Percentiles rank a stretch among this genome's conserved stretches.
These are phyloP conservation scores for Trichoderma koningii DNA, from an alignment of 2,329 filamentous ascomycete genomes.

Conservation along the genomic window DNA sequence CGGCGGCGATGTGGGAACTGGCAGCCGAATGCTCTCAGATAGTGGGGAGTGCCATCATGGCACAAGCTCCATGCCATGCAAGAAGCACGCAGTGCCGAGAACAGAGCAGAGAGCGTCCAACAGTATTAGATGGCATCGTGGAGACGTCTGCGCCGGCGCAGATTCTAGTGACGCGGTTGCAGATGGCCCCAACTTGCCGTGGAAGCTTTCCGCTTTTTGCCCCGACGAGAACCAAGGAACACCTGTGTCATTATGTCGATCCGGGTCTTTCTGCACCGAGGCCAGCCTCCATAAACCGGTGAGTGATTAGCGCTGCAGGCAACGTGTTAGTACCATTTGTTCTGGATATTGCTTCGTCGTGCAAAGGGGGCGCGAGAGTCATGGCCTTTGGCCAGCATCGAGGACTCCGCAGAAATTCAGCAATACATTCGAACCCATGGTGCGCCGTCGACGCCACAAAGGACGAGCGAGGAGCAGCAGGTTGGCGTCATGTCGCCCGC, in stretches of 20 bases:
- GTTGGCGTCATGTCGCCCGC: neutral
- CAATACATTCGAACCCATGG: neutral
- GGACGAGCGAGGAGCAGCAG: neutral
- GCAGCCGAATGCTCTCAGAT: slow-evolving; percentile 17
- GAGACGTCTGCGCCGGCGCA: neutral
- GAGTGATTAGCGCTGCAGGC: neutral
- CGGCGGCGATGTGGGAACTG: slow-evolving; percentile 25
- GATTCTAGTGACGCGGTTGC: neutral
- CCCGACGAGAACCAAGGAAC: too few relatives aligned
- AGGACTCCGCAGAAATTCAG: slow-evolving; percentile 14
- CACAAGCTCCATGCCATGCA: slow-evolving; percentile 6
- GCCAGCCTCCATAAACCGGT: slow-evolving; percentile 1
- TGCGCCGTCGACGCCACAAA: slow-evolving; percentile 26
- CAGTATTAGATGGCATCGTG: neutral
- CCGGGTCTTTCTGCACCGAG: slow-evolving; percentile 9
- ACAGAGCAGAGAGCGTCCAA: neutral
- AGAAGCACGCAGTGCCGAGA: neutral
- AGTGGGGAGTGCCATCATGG: slow-evolving; percentile 18
- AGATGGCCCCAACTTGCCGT: neutral
- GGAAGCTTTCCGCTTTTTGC: neutral
- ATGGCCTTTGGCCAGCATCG: neutral
- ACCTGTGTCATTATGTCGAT: neutral
- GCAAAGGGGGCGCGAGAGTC: slow-evolving; percentile 4
- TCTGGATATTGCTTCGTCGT: neutral
- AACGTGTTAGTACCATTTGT: neutral